Evolutionary conservation across 2,329 filamentous ascomycete species (phyloP), one percentile per base, ranked within the genome.

Genomic region (Clonostachys chloroleuca): DNA sequence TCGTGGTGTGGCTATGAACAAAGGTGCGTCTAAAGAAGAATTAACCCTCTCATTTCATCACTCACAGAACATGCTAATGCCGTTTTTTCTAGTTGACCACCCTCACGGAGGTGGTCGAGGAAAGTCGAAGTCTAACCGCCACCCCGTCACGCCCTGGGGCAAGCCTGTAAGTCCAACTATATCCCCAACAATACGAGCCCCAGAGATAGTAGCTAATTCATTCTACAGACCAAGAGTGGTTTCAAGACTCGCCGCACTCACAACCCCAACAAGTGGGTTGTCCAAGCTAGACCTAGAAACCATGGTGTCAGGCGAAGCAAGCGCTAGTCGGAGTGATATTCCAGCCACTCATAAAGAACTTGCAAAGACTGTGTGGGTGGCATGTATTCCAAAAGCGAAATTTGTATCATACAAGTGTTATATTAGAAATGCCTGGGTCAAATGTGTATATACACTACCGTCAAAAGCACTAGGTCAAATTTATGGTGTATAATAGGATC

Each of bases 41-140:
- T 10, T 9, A 10, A 10, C 24, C 24, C 9, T 30, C 9, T 30
- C 24, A 62, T 79, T 67, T n/a, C 41, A 12, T 34, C 41, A 39
- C 14, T 5, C 3, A 33, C 20, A 35, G 4, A 14, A 12, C 9
- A 6, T 37, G 24, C 24, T 30, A 20, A 36, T 34, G 20, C 40
- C n/a, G 2, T 30, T 30, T 48, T 58, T 44, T 51, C 41, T 59
- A 83, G 88, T 84, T 59, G 94, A 99, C 63, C 94, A 99, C 78
- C 94, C 94, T 62, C 94, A 99, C 68, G 94, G 94, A 81, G 94
- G 94, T 87, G 94, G 94, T 70, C 84, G 95, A 78, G 94, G 94
- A 75, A 99, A 99, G 75, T 96, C 91, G 49, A 99, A 99, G 89
- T 91, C 94, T 83, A 96, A 96, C 65, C 84, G 92, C 51, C 80